Evolutionary conservation across 1,284 basidiomycete genomes (phyloP).

Genomic region (Inonotus obliquus): DNA sequence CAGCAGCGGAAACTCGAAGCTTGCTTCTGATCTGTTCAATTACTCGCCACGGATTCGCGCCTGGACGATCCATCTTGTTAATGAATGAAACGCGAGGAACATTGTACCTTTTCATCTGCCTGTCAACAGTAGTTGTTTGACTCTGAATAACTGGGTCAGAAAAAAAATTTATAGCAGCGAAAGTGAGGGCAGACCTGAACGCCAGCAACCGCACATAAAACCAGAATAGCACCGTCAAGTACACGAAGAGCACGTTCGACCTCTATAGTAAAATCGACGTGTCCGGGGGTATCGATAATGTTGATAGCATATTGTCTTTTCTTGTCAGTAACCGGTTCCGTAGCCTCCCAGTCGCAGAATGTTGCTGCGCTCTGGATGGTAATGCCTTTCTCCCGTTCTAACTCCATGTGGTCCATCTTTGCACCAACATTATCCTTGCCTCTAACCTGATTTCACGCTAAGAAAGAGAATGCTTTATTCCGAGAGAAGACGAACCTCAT

Average conservation of each 20-base stretch:
- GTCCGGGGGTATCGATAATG: conserved; percentile 98
- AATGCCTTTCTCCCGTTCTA: conserved; percentile 98
- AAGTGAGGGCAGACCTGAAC: conserved; percentile 63
- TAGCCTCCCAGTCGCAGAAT: conserved; percentile 93
- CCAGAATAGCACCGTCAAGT: conserved; percentile 93
- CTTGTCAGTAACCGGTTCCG: conserved; percentile 55
- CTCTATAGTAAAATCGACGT: conserved; percentile 99
- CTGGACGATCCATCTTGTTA: conserved; percentile 99
- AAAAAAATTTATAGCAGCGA: not conserved
- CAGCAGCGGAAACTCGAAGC: conserved; percentile 88
- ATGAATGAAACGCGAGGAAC: conserved; percentile 96
- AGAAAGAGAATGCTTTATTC: not conserved
- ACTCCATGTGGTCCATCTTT: conserved; percentile 99
- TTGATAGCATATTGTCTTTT: conserved; percentile 91
- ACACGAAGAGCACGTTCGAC: conserved; percentile 97
- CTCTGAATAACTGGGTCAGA: conserved; percentile 43
- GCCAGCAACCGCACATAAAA: conserved; percentile 95
- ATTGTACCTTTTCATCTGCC: conserved; percentile 96
- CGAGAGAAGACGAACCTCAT: conserved; percentile 67
- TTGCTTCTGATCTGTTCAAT: conserved; percentile 91
- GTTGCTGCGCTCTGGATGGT: conserved; percentile 99
- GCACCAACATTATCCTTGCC: conserved; percentile 95
- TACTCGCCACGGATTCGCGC: conserved; percentile 96
- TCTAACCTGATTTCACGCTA: conserved; percentile 53
- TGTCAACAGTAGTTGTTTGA: conserved; percentile 98